Percentiles rank a stretch among this genome's conserved stretches.
These are phyloP conservation scores for Platanus orientalis DNA, from an alignment of 164 flowering plant species.

Conservation along the genomic window DNA sequence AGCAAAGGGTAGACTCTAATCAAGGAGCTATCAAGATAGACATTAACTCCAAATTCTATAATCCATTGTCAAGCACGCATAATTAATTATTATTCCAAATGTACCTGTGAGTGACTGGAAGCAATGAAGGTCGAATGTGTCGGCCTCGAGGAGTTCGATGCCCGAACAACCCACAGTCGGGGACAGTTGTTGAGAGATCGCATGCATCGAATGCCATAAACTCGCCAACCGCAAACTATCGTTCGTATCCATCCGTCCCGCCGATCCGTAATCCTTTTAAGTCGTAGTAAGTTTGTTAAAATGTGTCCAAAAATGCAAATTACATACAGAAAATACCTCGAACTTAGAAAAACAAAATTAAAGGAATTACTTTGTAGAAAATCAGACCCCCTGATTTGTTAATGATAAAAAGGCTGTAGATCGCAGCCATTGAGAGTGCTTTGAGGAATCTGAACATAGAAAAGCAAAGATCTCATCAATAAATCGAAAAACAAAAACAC, in stretches of 20 bases:
- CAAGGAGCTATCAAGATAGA: background rate
- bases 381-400: slow-evolving; percentile 96
- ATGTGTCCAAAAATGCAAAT: background rate
- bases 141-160: slow-evolving; percentile 88
- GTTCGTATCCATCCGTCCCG: slow-evolving; percentile 93
- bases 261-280: slow-evolving; percentile 76
- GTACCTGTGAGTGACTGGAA: slow-evolving; percentile 90
- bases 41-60: background rate
- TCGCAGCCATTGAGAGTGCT: slow-evolving; percentile 61
- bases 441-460: background rate
- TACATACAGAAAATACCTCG: background rate
- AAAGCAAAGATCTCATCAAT: background rate
- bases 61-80: background rate
- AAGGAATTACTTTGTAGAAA: slow-evolving; percentile 62
- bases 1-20: background rate
- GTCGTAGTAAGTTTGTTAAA: background rate
- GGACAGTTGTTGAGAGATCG: slow-evolving; percentile 90
- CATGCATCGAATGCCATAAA: slow-evolving; percentile 98
- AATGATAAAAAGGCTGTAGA: slow-evolving; percentile 88
- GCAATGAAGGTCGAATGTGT: slow-evolving; percentile 90
- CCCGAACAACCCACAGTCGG: slow-evolving; percentile 77
- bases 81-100: background rate
- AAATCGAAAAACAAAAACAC: too few relatives aligned
- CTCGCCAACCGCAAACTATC: slow-evolving; percentile 91
- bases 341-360: background rate